phyloP scores from a whole-genome alignment of 2,329 filamentous ascomycete species.

The Talaromyces sp. region DNA sequence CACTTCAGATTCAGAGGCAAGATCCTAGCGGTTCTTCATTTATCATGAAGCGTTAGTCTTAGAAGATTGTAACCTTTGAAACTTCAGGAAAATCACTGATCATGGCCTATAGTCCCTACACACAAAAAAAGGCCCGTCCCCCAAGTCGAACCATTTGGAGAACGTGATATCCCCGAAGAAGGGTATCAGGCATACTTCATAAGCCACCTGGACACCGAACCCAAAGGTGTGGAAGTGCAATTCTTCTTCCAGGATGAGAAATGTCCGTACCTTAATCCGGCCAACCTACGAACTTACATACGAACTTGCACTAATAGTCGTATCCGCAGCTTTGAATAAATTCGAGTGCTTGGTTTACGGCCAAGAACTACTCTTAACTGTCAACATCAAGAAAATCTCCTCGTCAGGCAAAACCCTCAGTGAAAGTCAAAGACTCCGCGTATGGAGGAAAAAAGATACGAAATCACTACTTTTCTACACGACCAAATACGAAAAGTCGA shows the following conservation, averaged over 20 bases:
- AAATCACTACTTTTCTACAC: constrained; percentile 11
- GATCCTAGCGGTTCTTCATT: neutral
- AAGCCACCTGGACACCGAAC: constrained; percentile 13
- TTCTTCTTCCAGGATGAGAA: constrained; percentile 15
- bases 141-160: constrained; percentile 15
- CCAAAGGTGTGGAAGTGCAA: constrained; percentile 8
- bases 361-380: constrained; percentile 11
- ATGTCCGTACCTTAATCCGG: neutral
- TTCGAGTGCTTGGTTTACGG: constrained; percentile 17
- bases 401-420: constrained; percentile 9
- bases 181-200: constrained; percentile 16
- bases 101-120: constrained; percentile 10
- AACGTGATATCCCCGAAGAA: constrained; percentile 7
- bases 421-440: constrained; percentile 16
- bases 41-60: constrained; percentile 4
- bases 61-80: neutral
- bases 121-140: constrained; percentile 14
- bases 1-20: neutral
- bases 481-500: neutral
- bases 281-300: neutral
- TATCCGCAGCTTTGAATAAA: neutral
- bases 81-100: neutral
- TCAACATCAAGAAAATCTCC: constrained; percentile 15
- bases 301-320: neutral
- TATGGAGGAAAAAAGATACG: constrained; percentile 8